Evolutionary conservation across 371 early-diverging fungal genomes (phyloP), one percentile per base, ranked within the genome.

Genomic region (Amoeboaphelidium protococcarum): DNA sequence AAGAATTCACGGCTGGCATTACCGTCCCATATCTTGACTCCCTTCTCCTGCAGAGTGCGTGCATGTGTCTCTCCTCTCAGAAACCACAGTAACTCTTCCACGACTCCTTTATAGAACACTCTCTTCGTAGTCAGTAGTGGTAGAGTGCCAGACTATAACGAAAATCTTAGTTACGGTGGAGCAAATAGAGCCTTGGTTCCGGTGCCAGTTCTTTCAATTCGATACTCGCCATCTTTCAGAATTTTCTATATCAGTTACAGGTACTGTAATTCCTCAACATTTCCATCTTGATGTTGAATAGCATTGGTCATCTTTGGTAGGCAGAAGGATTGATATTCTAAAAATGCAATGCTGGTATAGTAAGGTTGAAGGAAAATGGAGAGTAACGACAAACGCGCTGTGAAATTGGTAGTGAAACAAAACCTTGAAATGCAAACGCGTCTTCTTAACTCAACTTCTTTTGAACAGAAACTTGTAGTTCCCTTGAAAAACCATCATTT

Each of bases 31-130:
- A 99, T 99, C 46, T 88, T 74, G 44, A 98, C 67, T 23, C 73
- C 76, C 50, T 85, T 84, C 16, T 72, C 80, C 40, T 71, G 61
- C 31, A 99, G 65, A 22, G 80, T 66, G 22, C 68, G 67, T 6
- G 78, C 72, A 59, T 96, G 80, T 16, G 97, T 97, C 31, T 86
- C 78, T 1, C 87, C 98, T 26, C 78, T 73, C 23, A 98, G 66
- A 58, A 98, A 98, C 86, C 96, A 98, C 26, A 98, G 69, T 2
- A 99, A 68, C 57, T 99, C 99, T 59, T 98, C 98, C 25, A 77
- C 66, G 0, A 99, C 85, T 1, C 80, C 80, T 26, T 91, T 75
- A 55, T 82, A 74, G 45, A 83, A 80, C 1, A 91, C 89, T 40
- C 85, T 78, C 61, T 98, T 99, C 2, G 98, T 97, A 0, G 99